phyloP scores from a whole-genome alignment of 352 stramenopile genomes.

The Globisporangium alternatum region DNA sequence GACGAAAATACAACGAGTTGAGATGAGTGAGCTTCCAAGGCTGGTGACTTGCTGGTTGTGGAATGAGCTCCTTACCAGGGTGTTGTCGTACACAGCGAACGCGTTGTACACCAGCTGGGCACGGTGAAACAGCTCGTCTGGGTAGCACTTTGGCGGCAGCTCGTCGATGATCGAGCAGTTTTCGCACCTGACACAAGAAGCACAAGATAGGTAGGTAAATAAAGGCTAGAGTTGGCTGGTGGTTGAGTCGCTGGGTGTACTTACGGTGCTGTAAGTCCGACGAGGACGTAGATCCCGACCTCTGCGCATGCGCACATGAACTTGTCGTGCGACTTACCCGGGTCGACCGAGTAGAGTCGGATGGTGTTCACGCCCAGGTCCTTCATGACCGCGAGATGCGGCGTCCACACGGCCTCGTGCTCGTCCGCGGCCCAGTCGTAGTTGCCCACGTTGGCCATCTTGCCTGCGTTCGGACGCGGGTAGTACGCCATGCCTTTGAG shows the following conservation, averaged over 20 bases:
- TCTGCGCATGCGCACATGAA: constrained; percentile 74
- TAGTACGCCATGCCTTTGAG: constrained; percentile 65
- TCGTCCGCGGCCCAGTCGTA: constrained; percentile 69
- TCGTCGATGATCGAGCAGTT: constrained; percentile 46
- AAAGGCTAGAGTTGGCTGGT: no score
- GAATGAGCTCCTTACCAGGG: constrained; percentile 16
- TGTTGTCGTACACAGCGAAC: constrained; percentile 75
- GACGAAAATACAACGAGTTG: not conserved
- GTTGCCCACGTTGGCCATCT: constrained; percentile 45
- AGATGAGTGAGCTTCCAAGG: not conserved
- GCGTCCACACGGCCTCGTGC: constrained; percentile 48
- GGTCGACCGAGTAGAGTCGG: constrained; percentile 64
- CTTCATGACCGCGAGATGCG: constrained; percentile 49
- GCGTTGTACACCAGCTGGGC: constrained; percentile 69
- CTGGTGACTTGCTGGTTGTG: no score
- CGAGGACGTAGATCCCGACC: constrained; percentile 70
- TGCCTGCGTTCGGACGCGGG: constrained; percentile 55
- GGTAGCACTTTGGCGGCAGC: constrained; percentile 46
- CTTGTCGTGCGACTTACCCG: constrained; percentile 59
- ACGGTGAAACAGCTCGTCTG: constrained; percentile 45
- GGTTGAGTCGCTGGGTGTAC: not conserved
- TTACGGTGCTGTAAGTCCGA: constrained; percentile 60
- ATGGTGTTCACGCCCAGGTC: constrained; percentile 64
- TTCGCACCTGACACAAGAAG: constrained; percentile 37
- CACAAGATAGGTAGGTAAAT: not conserved